phyloP scores from a whole-genome alignment of 805 yeast species.

The Wickerhamiella brachini region DNA sequence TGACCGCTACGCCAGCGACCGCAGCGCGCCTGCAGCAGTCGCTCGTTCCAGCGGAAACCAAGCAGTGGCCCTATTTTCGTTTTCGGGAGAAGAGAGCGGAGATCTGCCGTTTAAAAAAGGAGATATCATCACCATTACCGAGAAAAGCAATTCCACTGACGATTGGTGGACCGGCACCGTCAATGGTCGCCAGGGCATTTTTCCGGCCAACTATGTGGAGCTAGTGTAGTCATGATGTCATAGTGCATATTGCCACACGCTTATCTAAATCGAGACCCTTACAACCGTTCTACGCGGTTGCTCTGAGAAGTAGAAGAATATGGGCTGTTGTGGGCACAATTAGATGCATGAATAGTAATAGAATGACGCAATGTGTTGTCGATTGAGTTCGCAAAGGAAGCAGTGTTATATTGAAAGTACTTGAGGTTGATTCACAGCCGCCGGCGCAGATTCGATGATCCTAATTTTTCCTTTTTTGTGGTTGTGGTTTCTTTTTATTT shows the following conservation, averaged over 20 bases:
- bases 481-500: background rate
- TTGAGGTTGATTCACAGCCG: too few relatives aligned
- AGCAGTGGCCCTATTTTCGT: conserved; percentile 80
- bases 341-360: too few relatives aligned
- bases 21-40: conserved; percentile 2
- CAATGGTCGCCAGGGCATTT: conserved; percentile 76
- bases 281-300: too few relatives aligned
- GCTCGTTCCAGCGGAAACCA: conserved; percentile 37
- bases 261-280: background rate
- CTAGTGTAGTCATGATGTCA: conserved; percentile 31
- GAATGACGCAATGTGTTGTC: too few relatives aligned
- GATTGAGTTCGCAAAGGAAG: too few relatives aligned
- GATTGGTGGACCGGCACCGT: conserved; percentile 98
- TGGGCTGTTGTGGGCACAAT: background rate
- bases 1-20: background rate
- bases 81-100: conserved; percentile 87
- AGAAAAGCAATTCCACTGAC: conserved; percentile 75
- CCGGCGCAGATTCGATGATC: too few relatives aligned
- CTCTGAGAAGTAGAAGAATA: too few relatives aligned
- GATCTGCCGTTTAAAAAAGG: conserved; percentile 91
- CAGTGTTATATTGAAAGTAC: too few relatives aligned
- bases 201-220: conserved; percentile 95
- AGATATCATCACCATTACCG: conserved; percentile 74
- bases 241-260: background rate
- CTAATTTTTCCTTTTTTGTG: background rate